Evolutionary conservation across 139 green algal species (phyloP).

Genomic region (Limnomonas spitsbergensis): DNA sequence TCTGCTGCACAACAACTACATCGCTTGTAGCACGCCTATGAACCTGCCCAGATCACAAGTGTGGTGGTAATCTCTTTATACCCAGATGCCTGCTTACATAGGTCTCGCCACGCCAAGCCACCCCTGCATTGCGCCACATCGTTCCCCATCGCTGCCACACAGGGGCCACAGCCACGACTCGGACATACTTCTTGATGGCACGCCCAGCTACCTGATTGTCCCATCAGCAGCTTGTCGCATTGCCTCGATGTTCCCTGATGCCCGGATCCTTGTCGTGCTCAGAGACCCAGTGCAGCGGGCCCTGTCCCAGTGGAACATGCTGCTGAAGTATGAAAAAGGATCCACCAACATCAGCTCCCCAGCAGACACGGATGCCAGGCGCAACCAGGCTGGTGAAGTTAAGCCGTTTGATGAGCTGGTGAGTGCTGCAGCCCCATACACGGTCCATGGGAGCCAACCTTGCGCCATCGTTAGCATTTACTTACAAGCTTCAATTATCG

Average conservation of each 20-base stretch:
- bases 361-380: background rate
- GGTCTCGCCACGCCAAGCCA: too few relatives aligned
- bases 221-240: slow-evolving; percentile 3
- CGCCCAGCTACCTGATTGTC: background rate
- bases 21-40: background rate
- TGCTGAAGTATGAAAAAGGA: background rate
- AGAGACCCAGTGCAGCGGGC: background rate
- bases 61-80: background rate
- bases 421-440: background rate
- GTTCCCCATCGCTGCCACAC: background rate
- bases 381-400: background rate
- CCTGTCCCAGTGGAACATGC: slow-evolving; percentile 1
- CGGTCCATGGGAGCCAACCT: background rate
- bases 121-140: background rate
- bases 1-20: background rate
- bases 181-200: background rate
- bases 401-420: background rate
- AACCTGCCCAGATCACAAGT: background rate
- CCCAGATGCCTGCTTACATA: background rate
- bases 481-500: background rate
- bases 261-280: background rate
- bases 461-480: background rate
- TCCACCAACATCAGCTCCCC: background rate
- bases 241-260: background rate
- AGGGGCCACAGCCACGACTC: background rate